These are phyloP conservation scores for Malus orientalis DNA, from an alignment of 306 rosid genomes.

Conservation along the genomic window DNA sequence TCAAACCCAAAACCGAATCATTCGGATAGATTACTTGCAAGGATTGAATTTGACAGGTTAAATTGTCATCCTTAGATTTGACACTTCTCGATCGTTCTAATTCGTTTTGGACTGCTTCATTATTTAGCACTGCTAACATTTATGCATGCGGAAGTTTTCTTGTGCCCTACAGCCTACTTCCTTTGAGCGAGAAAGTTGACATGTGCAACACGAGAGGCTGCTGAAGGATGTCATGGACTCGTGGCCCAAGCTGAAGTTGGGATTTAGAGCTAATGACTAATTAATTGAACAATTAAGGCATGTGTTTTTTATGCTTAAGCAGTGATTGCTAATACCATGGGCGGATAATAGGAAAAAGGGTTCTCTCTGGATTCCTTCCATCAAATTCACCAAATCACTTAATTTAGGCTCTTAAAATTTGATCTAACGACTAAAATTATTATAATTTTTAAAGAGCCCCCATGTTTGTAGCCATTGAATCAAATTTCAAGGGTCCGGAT, in stretches of 20 bases:
- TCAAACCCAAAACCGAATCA: rapidly evolving
- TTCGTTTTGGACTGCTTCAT: too few species aligned
- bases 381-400: too few species aligned
- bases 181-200: not conserved
- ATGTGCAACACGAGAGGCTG: not conserved
- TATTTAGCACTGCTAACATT: too few species aligned
- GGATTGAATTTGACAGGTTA: too few species aligned
- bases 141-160: not conserved
- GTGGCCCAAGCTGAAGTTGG: not conserved
- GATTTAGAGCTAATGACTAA: too few species aligned
- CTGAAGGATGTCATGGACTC: not conserved
- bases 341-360: not conserved
- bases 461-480: rapidly evolving
- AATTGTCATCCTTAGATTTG: too few species aligned
- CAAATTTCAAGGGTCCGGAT: rapidly evolving
- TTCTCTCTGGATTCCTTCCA: rapidly evolving
- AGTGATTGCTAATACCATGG: not conserved
- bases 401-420: rapidly evolving
- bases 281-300: too few species aligned
- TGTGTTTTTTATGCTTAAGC: not conserved
- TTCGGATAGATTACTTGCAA: too few species aligned
- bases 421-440: too few species aligned
- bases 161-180: not conserved
- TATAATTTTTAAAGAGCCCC: rapidly evolving
- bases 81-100: too few species aligned